Conservation (phyloP, 2,329 filamentous ascomycete genomes). For the Coniella lustricola region DNA sequence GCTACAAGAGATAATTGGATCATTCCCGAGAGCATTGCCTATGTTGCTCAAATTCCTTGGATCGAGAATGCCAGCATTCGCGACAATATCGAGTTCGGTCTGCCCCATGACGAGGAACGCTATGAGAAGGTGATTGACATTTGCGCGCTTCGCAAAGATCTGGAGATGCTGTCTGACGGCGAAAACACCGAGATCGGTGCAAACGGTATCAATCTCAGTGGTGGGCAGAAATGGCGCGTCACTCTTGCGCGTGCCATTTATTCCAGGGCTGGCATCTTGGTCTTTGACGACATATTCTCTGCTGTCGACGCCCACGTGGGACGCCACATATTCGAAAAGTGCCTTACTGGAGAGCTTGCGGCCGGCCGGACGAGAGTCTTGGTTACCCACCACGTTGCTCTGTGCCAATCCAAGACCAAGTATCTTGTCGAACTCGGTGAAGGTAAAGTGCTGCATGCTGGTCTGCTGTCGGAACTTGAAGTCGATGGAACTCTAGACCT, state of each 20-base stretch:
- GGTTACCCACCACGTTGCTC: slow-evolving; percentile 71
- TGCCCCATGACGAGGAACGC: slow-evolving; percentile 61
- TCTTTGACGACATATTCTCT: slow-evolving; percentile 80
- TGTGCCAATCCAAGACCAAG: slow-evolving; percentile 64
- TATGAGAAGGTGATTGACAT: slow-evolving; percentile 65
- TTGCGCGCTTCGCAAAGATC: slow-evolving; percentile 68
- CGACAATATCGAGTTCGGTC: slow-evolving; percentile 72
- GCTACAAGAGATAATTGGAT: slow-evolving; percentile 63
- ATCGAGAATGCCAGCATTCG: slow-evolving; percentile 75
- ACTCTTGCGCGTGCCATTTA: slow-evolving; percentile 76
- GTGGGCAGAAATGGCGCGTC: slow-evolving; percentile 77
- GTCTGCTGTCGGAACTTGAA: slow-evolving; percentile 57
- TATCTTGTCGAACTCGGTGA: slow-evolving; percentile 69
- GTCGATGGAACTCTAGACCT: slow-evolving; percentile 47
- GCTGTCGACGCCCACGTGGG: slow-evolving; percentile 77
- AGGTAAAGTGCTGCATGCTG: slow-evolving; percentile 57
- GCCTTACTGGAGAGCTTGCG: slow-evolving; percentile 64
- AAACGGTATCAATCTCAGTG: slow-evolving; percentile 77
- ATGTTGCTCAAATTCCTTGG: slow-evolving; percentile 75
- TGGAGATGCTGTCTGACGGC: slow-evolving; percentile 69
- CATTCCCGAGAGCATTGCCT: slow-evolving; percentile 62
- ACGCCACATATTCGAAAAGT: slow-evolving; percentile 70
- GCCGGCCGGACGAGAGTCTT: slow-evolving; percentile 65
- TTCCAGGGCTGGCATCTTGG: slow-evolving; percentile 66
- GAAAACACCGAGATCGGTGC: slow-evolving; percentile 77